Evolutionary conservation across 1,139 yeast genomes (phyloP).

Genomic region (Diutina scorzettiae): DNA sequence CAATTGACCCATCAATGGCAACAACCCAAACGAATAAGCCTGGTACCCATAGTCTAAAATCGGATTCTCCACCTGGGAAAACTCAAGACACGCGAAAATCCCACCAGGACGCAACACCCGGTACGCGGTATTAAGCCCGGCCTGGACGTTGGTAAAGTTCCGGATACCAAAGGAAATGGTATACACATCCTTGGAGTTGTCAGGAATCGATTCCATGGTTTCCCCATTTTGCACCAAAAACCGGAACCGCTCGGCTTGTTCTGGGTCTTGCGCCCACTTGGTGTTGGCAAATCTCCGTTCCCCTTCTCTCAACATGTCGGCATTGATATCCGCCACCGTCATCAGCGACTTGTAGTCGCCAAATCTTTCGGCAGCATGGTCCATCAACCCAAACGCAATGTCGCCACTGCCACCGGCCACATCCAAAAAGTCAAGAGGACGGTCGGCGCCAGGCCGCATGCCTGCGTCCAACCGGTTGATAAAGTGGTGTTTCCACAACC

Average conservation of each 20-base stretch:
- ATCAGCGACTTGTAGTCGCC: slow-evolving; percentile 69
- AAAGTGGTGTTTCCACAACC: slow-evolving; percentile 90
- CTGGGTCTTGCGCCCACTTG: slow-evolving; percentile 40
- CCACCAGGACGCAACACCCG: slow-evolving; percentile 98
- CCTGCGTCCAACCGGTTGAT: slow-evolving; percentile 89
- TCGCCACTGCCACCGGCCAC: slow-evolving; percentile 99
- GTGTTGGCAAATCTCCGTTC: slow-evolving; percentile 52
- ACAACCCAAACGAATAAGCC: slow-evolving; percentile 75
- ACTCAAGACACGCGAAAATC: slow-evolving; percentile 91
- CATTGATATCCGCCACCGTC: slow-evolving; percentile 90
- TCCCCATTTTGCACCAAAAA: slow-evolving; percentile 93
- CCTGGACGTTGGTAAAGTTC: slow-evolving; percentile 89
- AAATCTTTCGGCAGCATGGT: slow-evolving; percentile 73
- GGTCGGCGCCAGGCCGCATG: slow-evolving; percentile 67
- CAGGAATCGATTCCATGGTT: slow-evolving; percentile 68
- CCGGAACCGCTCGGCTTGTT: slow-evolving; percentile 37
- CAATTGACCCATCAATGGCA: slow-evolving; percentile 93
- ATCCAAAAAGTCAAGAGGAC: slow-evolving; percentile 79
- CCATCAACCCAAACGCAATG: slow-evolving; percentile 88
- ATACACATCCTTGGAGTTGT: slow-evolving; percentile 84
- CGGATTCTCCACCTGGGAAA: slow-evolving; percentile 81
- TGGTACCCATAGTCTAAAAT: slow-evolving; percentile 66
- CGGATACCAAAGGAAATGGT: slow-evolving; percentile 97
- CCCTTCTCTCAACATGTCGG: slow-evolving; percentile 94
- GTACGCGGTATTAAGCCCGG: slow-evolving; percentile 87